Evolutionary conservation across 331 rosid genomes (phyloP), one percentile per base, ranked within the genome.

Genomic region (Dryas integrifolia): DNA sequence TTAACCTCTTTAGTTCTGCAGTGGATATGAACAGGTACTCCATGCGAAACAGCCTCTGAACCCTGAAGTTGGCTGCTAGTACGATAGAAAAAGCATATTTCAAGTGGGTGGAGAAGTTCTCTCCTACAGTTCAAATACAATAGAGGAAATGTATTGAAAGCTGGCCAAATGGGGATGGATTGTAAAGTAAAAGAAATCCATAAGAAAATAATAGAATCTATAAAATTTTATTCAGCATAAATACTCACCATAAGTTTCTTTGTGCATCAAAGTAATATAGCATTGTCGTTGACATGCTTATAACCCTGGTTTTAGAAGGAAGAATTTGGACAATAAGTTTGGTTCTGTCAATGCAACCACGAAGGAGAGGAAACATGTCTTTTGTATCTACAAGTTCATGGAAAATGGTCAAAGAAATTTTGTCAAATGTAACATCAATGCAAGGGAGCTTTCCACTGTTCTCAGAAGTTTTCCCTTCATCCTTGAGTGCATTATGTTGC

Each of bases 1-100:
- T 70, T 72, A 52, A 94, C 98, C 98, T 88, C 87, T 77, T 76
- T 83, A 60, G 84, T 77, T 82, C 87, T 81, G 86, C 89, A 94
- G 83, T 88, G 86, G 78, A 86, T 75, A 82, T 89, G 91, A 72
- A 80, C 83, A 70, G 96, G 96, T 75, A 86, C 87, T n/a, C 86
- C 80, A 81, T 55, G 77, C 61, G 86, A 85, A 78, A 83, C 69
- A 78, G 72, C 66, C 72, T 77, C 90, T 24, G 90, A 78, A 69
- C 65, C 76, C 55, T 75, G 84, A 51, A 72, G 73, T 65, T 79
- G 81, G 78, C 76, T 56, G 69, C 65, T 81, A 70, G 87, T 81
- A 3, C 98, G 96, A 80, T 89, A 86, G 77, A 81, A 94, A 70
- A 85, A 48, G 82, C 80, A 81, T 67, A 88, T 80, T 78, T 85